Base-by-base conservation (phyloP, 1,139 yeast genomes). In the Petasospora fabianii region DNA sequence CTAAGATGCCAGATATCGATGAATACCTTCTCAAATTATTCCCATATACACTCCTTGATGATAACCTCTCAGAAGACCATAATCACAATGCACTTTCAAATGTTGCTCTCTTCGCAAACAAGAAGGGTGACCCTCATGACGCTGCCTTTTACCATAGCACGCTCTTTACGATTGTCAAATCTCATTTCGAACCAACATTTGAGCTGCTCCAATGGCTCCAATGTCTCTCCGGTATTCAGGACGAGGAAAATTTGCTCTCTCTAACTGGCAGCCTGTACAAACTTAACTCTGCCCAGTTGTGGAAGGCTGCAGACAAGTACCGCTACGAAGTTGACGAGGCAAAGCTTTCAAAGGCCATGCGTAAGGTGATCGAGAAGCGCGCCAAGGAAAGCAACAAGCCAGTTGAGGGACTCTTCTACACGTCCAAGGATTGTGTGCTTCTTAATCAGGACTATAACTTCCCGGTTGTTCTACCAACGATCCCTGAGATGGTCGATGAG, bases 191-290 rank as follows among this genome's bases (percentile, higher is more conserved):
- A 42, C 90, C 96, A 1, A 68, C 86, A 2, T 76, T 84, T 41
- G 94, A 90, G 58, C 62, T 92, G 24, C 64, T 92, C 43, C 97
- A 92, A 59, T 90, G 96, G 88, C 65, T 90, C 37, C 97, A 92
- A 59, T 84, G 92, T 37, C 77, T 88, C 62, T 78, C 96, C 0
- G 71, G 76, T 27, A 59, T 81, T 32, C 63, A 62, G 15, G 75
- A 73, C 45, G 79, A 75, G 38, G 81, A 69, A 54, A 74, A 68
- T 51, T 72, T 80, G 59, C 75, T 65, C 48, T 74, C 68, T 54
- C 82, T 83, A 38, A 68, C 76, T 43, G 73, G 64, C 46, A 77
- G 71, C 59, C 77, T 72, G 58, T 81, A 69, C 32, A 67, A 69
- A 10, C 65, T 92, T 40, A 83, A 84, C 43, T 81, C 87, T 29